Base-by-base conservation (phyloP, 1,284 basidiomycete genomes). In the Rhodotorula sp. region DNA sequence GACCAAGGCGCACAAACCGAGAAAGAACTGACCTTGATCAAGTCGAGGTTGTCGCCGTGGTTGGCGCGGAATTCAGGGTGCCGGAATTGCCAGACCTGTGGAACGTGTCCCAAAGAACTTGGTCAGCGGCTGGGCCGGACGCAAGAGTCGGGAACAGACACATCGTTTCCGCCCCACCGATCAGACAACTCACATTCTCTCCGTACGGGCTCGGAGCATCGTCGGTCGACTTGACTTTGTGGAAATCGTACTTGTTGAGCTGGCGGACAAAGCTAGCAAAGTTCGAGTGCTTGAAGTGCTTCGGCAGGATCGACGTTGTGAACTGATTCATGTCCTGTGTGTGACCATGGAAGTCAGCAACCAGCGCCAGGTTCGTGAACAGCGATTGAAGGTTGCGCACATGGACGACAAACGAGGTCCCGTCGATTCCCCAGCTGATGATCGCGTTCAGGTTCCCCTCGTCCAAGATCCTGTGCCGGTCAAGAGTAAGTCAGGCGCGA, bases 201-300 rank as follows among this genome's bases (percentile, higher is more conserved):
- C 90, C 91, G 77, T 87, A 90, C 70, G 88, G 87, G 76, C 86
- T 84, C 74, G 91, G 90, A 74, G 92, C 90, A 4, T 89, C 88
- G 77, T 91, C 93, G 80, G 92, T 92, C 57, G 80, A 80, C 77
- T 83, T 82, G 70, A 89, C 91, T 85, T 97, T 98, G 85, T 96
- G 93, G 79, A 97, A 98, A 79, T 97, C 95, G 80, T 98, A 98
- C 84, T 97, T 98, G 87, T 98, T 98, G 56, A 98, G 85, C 82
- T 98, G 95, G 16, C 93, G 87, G 6, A 96, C 93, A 80, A 96
- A 96, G 67, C 87, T 89, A 21, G 94, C 93, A 82, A 98, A 98
- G 80, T 98, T 98, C 23, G 92, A 95, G 81, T 98, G 95, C 79
- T 97, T 92, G 87, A 97, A 98, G 83, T 97, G 90, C 64, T 91